phyloP scores from a whole-genome alignment of 345 rosid species.

The Brassica napus region Da-Ae NC_063445.1:9776501-9777000 shows the following conservation, averaged over 20 bases:
- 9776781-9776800: conserved; percentile 4
- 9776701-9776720: conserved; percentile 20
- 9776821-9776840: conserved; percentile 7
- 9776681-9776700: conserved; percentile 31
- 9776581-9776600: conserved; percentile 9
- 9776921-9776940: conserved; percentile 8
- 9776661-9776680: conserved; percentile 24
- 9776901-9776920: conserved; percentile 30
- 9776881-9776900: conserved; percentile 23
- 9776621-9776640: conserved; percentile 21
- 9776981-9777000: not conserved
- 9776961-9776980: conserved; percentile 27
- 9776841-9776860: not conserved
- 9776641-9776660: not conserved
- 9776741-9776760: conserved; percentile 21
- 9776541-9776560: conserved; percentile 6
- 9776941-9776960: conserved; percentile 34
- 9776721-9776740: conserved; percentile 17
- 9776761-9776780: conserved; percentile 7
- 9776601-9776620: conserved; percentile 16
- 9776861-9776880: conserved; percentile 9
- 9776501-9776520: conserved; percentile 33
- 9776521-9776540: conserved; percentile 27
- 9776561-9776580: not conserved
- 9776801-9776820: conserved; percentile 17